Evolutionary conservation across 805 yeast species (phyloP).

Genomic region (Saturnispora kantuleensis): DNA sequence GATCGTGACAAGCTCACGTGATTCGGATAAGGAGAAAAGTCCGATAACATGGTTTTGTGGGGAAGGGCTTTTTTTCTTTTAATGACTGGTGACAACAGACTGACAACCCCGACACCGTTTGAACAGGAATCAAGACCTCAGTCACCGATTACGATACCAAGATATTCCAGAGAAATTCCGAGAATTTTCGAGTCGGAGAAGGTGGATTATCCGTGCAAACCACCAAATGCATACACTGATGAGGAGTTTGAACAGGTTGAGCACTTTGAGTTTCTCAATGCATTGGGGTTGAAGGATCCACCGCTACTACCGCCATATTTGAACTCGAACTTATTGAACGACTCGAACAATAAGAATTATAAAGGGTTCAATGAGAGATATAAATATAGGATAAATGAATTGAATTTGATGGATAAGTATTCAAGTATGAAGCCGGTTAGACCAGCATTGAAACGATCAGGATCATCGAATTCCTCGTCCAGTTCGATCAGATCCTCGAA

Average conservation of each 20-base stretch:
- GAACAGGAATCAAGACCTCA: conserved; percentile 1
- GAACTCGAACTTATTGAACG: conserved; percentile 30
- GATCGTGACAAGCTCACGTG: not conserved
- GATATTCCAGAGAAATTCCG: conserved; percentile 26
- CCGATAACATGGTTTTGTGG: too few relatives aligned
- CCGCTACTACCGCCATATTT: conserved; percentile 31
- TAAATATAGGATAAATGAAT: conserved; percentile 26
- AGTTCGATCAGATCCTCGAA: conserved; percentile 8
- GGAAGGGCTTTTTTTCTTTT: too few relatives aligned
- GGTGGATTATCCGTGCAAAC: conserved; percentile 24
- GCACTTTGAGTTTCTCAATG: conserved; percentile 26
- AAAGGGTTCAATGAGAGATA: conserved; percentile 23
- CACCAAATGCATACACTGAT: conserved; percentile 28
- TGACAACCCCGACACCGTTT: conserved; percentile 5
- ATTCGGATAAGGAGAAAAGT: too few relatives aligned
- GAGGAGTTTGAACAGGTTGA: conserved; percentile 26
- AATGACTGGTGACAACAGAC: not conserved
- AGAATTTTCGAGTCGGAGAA: conserved; percentile 23
- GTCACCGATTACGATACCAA: conserved; percentile 7
- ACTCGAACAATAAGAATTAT: conserved; percentile 23
- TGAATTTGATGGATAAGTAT: conserved; percentile 30
- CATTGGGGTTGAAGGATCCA: conserved; percentile 25
- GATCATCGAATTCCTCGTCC: conserved; percentile 10
- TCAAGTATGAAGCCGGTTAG: conserved; percentile 9
- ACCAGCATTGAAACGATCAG: conserved; percentile 12